Conservation (phyloP, 345 rosid genomes). For the Eucalyptus cloeziana region DNA sequence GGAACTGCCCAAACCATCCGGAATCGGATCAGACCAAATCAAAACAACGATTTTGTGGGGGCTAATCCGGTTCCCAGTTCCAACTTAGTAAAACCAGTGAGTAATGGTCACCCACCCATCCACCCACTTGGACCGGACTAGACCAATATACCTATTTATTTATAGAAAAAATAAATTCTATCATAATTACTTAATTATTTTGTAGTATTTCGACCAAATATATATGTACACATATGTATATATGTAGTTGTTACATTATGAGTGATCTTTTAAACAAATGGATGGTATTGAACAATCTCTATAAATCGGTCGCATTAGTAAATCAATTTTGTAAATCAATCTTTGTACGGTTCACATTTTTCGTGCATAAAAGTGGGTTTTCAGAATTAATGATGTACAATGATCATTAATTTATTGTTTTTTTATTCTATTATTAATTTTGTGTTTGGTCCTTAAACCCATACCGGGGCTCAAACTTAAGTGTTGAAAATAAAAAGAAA, state of each 20-base stretch:
- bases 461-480: not conserved
- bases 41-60: rapidly evolving
- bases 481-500: not conserved
- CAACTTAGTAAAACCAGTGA: too few species aligned
- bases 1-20: too few species aligned
- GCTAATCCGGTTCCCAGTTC: rapidly evolving
- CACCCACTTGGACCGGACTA: too few species aligned
- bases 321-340: not conserved
- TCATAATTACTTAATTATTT: too few species aligned
- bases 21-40: rapidly evolving
- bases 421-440: not conserved
- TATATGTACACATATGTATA: too few species aligned
- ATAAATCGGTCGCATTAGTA: not conserved
- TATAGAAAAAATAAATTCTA: too few species aligned
- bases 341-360: not conserved
- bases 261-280: not conserved
- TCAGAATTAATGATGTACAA: not conserved
- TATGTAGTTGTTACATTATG: not conserved
- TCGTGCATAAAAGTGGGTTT: not conserved
- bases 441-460: not conserved
- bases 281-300: not conserved
- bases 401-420: not conserved
- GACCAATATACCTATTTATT: too few species aligned
- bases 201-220: too few species aligned
- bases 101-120: too few species aligned